Base-by-base conservation (phyloP, 106 monocot genomes). In the Phalaenopsis aphrodite region DNA sequence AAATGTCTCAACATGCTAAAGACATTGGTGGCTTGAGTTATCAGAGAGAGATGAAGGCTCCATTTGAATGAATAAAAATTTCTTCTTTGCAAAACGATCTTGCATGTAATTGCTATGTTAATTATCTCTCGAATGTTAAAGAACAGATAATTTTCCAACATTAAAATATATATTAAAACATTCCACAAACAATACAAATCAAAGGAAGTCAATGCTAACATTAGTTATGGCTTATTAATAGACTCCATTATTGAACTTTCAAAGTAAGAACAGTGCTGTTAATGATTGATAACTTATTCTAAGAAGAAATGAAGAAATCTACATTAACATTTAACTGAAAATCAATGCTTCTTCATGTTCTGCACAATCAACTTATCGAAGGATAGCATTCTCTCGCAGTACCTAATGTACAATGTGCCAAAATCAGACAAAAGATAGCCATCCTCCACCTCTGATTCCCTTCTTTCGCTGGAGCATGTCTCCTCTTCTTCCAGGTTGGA, bases 351-450 rank as follows among this genome's bases (percentile, higher is more conserved):
- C 87, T 45, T 74, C 55, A 97, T 21, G 57, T 90, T 86, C 58
- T 92, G 88, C 1, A 77, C 38, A 42, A 79, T 94, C 82, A 89
- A 83, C 84, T 88, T 94, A 76, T 98, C 92, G 72, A 98, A 94
- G 84, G 92, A 92, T 42, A 90, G 72, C 97, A 98, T 98, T 45
- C 92, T 71, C 80, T 94, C 89, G 41, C 89, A 89, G 75, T 98
- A 98, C 43, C 92, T 87, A 19, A 80, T 81, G 55, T 98, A 90
- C 39, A 94, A 85, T 68, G 87, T 41, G 81, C 89, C 92, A 41
- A 94, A 98, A n/a, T 87, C 92, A 23, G 79, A 84, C 80, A 87
- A 88, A 43, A 80, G 46, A 65, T 85, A 79, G 0, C 78, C 87
- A 42, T 89, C 88, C 18, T 67, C 90, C 55, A 65, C 80, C 10